Evolutionary conservation across 352 stramenopile species (phyloP).

Genomic region (Globisporangium nodosum): DNA sequence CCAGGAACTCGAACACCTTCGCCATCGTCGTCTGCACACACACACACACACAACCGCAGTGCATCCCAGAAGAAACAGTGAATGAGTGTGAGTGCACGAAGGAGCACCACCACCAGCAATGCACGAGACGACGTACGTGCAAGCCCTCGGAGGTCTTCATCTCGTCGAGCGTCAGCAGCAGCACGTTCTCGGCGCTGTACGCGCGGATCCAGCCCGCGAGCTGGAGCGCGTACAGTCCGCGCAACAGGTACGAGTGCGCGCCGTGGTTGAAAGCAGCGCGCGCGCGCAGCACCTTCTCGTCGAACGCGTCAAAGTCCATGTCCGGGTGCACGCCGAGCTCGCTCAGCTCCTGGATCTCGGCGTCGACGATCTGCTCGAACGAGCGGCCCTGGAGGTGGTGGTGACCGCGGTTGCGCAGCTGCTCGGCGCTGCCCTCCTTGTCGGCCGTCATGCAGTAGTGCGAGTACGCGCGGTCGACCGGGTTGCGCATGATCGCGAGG

Average conservation of each 20-base stretch:
- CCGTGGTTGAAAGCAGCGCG: constrained; percentile 51
- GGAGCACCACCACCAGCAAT: neutral
- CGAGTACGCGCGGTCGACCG: constrained; percentile 81
- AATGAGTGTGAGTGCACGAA: constrained; percentile 1
- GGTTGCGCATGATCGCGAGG: constrained; percentile 79
- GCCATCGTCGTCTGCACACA: constrained; percentile 63
- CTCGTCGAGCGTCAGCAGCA: constrained; percentile 92
- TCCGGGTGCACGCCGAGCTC: constrained; percentile 58
- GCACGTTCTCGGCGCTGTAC: constrained; percentile 87
- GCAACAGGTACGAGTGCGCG: constrained; percentile 75
- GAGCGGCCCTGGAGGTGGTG: constrained; percentile 50
- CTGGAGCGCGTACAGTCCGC: constrained; percentile 94
- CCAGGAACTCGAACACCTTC: constrained; percentile 81
- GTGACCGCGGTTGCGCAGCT: constrained; percentile 76
- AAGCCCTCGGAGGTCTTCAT: constrained; percentile 77
- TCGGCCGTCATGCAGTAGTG: constrained; percentile 88
- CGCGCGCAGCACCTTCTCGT: constrained; percentile 48
- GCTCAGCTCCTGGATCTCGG: constrained; percentile 61
- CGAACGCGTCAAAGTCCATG: constrained; percentile 71
- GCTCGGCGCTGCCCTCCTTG: constrained; percentile 58
- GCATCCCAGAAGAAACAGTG: constrained; percentile 9
- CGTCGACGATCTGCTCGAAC: constrained; percentile 74
- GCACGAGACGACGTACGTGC: constrained; percentile 31
- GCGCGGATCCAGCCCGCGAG: constrained; percentile 89
- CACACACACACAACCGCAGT: neutral